Base-by-base conservation (phyloP, 306 rosid species). In the Vicia villosa region DNA sequence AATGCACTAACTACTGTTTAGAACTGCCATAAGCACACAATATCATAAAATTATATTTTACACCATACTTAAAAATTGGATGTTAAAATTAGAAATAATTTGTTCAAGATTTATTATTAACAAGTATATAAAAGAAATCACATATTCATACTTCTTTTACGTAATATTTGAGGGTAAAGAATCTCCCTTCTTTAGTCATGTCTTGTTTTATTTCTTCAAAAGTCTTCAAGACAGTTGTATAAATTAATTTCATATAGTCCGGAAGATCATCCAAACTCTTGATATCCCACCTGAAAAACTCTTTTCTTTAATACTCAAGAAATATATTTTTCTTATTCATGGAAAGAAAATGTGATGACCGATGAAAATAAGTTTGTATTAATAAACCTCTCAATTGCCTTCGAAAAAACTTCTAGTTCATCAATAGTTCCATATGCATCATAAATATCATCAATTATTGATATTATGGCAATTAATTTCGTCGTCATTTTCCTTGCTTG, bases 151-250 rank as follows among this genome's bases (percentile, higher is more conserved):
- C 57, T 50, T 50, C 56, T 17, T 19, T 50, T 19, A 17, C 19
- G 28, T 38, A 38, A 12, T 38, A 38, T 38, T 38, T 38, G 8
- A 8, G 43, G 11, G 56, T 21, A 8, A 17, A 50, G 4, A 8
- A 4, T 19, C 26, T 50, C 61, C 52, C 77, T 61, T 82, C 38
- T 5, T 78, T 40, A 3, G 12, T 47, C 60, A 74, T 30, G 9
- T 58, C 77, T 63, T 78, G 16, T 12, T 78, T 82, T 5, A 75
- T 26, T 42, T 70, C 66, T 16, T 70, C 67, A 26, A 5, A 70
- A 26, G 20, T 21, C n/a, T 41, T 43, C 5, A 70, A 5, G 20
- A 70, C 30, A 1, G 41, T 0, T 24, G 0, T 30, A 5, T 57
- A 70, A 42, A 19, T 1, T 6, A 70, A 6, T 42, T 43, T 70